phyloP scores from a whole-genome alignment of 805 yeast genomes.

The Nakazawaea anatomiae region DNA sequence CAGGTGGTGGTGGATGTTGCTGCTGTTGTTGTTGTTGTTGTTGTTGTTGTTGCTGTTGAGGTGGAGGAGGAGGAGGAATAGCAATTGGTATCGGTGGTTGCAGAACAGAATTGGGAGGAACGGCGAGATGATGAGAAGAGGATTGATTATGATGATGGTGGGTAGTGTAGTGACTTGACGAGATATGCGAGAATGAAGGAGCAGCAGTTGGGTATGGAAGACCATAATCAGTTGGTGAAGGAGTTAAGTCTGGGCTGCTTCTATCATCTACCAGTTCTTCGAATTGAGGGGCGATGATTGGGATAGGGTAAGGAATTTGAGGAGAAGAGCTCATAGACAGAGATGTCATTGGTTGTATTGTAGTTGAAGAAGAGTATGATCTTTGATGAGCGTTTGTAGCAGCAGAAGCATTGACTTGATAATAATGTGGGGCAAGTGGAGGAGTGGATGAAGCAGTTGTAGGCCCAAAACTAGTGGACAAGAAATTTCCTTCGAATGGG shows the following conservation, averaged over 20 bases:
- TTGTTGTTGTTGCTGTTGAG: background rate
- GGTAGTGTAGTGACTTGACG: background rate
- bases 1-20: background rate
- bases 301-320: background rate
- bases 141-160: background rate
- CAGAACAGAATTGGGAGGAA: too few species aligned
- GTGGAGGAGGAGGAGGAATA: background rate
- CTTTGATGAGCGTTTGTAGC: background rate
- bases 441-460: background rate
- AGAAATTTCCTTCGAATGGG: conserved; percentile 6
- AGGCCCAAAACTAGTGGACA: conserved; percentile 2
- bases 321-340: background rate
- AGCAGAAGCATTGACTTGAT: background rate
- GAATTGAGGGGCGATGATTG: background rate
- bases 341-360: background rate
- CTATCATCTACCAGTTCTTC: conserved; percentile 1
- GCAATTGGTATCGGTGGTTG: background rate
- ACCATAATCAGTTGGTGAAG: background rate
- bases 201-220: background rate
- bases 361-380: background rate
- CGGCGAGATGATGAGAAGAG: too few species aligned
- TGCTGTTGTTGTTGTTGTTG: background rate
- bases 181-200: background rate
- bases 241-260: background rate
- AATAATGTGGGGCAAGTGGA: background rate